Conservation (phyloP, 345 rosid species). For the Noccaea caerulescens region DNA sequence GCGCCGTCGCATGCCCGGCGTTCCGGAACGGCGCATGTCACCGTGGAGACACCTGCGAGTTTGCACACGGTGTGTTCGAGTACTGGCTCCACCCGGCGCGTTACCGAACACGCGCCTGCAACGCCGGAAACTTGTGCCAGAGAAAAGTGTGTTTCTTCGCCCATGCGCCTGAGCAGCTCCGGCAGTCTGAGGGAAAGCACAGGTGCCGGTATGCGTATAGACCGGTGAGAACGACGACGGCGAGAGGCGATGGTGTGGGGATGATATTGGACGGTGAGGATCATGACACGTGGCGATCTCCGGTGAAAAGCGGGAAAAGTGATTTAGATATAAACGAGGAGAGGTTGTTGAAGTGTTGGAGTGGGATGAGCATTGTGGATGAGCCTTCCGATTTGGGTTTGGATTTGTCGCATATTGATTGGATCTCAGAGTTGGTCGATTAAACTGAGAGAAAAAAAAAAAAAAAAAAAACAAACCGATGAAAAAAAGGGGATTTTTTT, state of each 20-base stretch:
- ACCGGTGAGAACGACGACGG: conserved; percentile 34
- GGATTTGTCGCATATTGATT: conserved; percentile 49
- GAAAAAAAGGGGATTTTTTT: conserved; percentile 31
- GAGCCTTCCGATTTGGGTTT: conserved; percentile 44
- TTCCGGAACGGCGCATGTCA: conserved; percentile 66
- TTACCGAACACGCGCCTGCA: conserved; percentile 76
- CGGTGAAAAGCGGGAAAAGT: conserved; percentile 27
- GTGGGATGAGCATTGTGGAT: conserved; percentile 49
- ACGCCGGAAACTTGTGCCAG: conserved; percentile 63
- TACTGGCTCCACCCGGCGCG: conserved; percentile 86
- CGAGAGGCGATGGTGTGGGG: conserved; percentile 22
- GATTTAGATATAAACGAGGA: conserved; percentile 45
- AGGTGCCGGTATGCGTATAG: conserved; percentile 41
- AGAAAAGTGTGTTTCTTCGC: conserved; percentile 88
- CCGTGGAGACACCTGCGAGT: conserved; percentile 71
- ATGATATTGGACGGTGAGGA: conserved; percentile 33
- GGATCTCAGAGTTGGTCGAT: conserved; percentile 55
- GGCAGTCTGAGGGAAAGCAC: conserved; percentile 43
- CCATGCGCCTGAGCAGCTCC: conserved; percentile 73
- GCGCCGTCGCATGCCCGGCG: conserved; percentile 72
- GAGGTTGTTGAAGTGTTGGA: conserved; percentile 46
- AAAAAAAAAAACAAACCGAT: neutral
- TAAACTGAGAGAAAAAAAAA: conserved; percentile 22
- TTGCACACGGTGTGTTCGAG: conserved; percentile 82
- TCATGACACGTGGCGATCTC: conserved; percentile 33